Evolutionary conservation across 345 rosid species (phyloP), one percentile per base, ranked within the genome.

Genomic region (Aegle marmelos): DNA sequence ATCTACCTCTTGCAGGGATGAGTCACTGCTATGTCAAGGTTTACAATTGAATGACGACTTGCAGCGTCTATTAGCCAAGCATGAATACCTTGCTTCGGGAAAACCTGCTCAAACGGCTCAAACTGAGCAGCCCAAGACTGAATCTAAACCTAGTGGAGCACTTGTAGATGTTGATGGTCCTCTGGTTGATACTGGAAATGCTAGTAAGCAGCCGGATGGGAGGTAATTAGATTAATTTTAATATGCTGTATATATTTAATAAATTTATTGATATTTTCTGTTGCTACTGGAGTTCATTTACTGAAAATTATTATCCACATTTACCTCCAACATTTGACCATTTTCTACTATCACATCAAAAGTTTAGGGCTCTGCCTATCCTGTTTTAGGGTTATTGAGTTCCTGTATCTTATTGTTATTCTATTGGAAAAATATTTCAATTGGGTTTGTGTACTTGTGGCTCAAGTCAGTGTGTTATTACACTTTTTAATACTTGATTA

Each of bases 11-110:
- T 90, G 72, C 88, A 97, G 99, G 88, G 99, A 97, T 65, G 98
- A 97, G 81, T 91, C 95, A 50, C 89, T 97, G 76, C 85, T 97
- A 73, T 83, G 94, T 79, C 98, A 94, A 86, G 99, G 98, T 77
- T 87, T 97, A 80, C 89, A 95, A 34, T 77, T 94, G 81, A 97
- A 97, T 88, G 99, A 97, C 84, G 98, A 94, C 85, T 84, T 97
- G 97, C 98, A 97, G 82, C 97, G 94, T 71, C 83, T 97, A 76
- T 86, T 97, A 74, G 93, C 93, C 73, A 97, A 86, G 84, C 95
- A 97, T 78, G 98, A 97, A 86, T 83, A 92, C 76, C 83, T 97
- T 80, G 84, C 98, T 83, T 90, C 97, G 25, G 94, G 94, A 82
- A 85, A 84, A 80, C 72, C 88, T 85, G 74, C 45, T 78, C 85